Percentiles rank a stretch among this genome's conserved stretches.
Evolutionary conservation across 2,329 filamentous ascomycete species (phyloP).

Genomic region (Paecilomyces dactylethromorphus): DNA sequence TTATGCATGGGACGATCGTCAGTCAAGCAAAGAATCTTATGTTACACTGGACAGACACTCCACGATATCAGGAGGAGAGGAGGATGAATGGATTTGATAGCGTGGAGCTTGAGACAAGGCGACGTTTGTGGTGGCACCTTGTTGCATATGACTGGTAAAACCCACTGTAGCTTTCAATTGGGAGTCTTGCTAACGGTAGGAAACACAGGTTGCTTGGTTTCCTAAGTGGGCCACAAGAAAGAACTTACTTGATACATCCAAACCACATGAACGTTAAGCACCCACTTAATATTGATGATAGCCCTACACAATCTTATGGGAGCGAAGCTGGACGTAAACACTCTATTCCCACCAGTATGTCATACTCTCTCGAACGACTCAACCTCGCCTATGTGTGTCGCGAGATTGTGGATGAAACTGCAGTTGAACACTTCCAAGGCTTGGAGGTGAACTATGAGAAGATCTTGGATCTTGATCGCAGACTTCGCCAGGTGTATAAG

Average conservation of each 20-base stretch:
- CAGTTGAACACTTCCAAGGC: constrained; percentile 17
- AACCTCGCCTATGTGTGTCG: constrained; percentile 35
- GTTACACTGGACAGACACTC: constrained; percentile 30
- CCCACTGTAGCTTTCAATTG: too few relatives aligned
- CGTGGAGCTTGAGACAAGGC: constrained; percentile 28
- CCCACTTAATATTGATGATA: constrained; percentile 38
- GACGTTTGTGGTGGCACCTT: constrained; percentile 40
- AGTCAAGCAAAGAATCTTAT: constrained; percentile 27
- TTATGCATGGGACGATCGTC: constrained; percentile 16
- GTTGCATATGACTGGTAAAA: constrained; percentile 38
- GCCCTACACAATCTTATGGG: constrained; percentile 21
- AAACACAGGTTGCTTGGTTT: constrained; percentile 30
- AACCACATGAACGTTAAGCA: constrained; percentile 34
- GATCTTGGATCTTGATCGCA: constrained; percentile 31
- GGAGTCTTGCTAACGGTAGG: not conserved
- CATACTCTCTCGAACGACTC: constrained; percentile 39
- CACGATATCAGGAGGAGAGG: constrained; percentile 10
- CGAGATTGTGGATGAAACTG: constrained; percentile 31
- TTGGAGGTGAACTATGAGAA: constrained; percentile 27
- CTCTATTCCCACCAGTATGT: constrained; percentile 37
- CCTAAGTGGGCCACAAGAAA: constrained; percentile 38
- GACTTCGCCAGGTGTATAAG: constrained; percentile 22
- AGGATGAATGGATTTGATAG: constrained; percentile 11
- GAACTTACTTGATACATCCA: constrained; percentile 37
- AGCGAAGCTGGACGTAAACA: constrained; percentile 18